Percentiles rank a stretch among this genome's conserved stretches.
Conservation (phyloP, 2,329 filamentous ascomycete species). For the Dactylellina cionopaga region DNA sequence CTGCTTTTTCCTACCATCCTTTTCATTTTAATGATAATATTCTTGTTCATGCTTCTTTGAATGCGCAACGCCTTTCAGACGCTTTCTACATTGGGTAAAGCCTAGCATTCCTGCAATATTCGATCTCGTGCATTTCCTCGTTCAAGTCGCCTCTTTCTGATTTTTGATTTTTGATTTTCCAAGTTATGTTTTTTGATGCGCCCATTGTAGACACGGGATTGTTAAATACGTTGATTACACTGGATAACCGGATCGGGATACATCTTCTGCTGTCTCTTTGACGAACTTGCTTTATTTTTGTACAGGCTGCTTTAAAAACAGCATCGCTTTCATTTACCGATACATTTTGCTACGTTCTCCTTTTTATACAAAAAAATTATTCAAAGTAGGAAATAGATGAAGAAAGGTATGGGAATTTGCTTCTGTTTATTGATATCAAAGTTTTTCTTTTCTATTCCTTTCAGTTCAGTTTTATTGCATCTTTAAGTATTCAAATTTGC, state of each 20-base stretch:
- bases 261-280: slow-evolving; percentile 27
- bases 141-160: no score
- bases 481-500: slow-evolving; percentile 37
- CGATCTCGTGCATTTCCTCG: slow-evolving; percentile 1
- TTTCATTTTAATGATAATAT: slow-evolving; percentile 46
- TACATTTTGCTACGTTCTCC: slow-evolving; percentile 25
- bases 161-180: slow-evolving; percentile 2
- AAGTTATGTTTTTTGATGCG: slow-evolving; percentile 22
- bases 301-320: slow-evolving; percentile 45
- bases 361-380: slow-evolving; percentile 20
- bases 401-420: slow-evolving; percentile 37
- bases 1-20: slow-evolving; percentile 16
- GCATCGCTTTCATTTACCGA: slow-evolving; percentile 26
- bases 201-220: slow-evolving; percentile 51
- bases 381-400: slow-evolving; percentile 37
- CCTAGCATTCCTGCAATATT: slow-evolving; percentile 13
- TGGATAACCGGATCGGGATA: slow-evolving; percentile 52
- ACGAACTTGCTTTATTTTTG: slow-evolving; percentile 5
- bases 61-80: slow-evolving; percentile 4
- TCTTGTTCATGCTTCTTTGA: slow-evolving; percentile 30
- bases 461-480: slow-evolving; percentile 12
- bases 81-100: neutral
- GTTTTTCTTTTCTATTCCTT: neutral
- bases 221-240: slow-evolving; percentile 51
- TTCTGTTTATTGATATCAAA: neutral